Conservation (phyloP, 192 early-diverging fungal species). For the Diversispora eburnea region DNA sequence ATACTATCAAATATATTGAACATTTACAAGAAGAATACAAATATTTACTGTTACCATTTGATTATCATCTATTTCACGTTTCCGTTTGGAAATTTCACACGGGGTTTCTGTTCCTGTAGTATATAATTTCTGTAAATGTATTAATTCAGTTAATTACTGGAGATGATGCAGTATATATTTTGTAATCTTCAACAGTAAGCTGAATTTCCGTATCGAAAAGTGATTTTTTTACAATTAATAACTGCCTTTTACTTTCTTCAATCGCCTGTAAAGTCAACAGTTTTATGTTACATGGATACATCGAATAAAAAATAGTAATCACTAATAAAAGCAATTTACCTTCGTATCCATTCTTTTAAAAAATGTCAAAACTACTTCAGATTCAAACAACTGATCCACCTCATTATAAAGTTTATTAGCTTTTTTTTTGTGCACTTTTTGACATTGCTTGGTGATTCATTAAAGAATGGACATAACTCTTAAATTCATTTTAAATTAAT, state of each 20-base stretch:
- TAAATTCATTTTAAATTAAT: neutral
- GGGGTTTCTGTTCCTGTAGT: neutral
- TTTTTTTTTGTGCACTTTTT: conserved; percentile 3
- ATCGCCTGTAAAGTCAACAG: conserved; percentile 10
- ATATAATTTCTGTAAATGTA: neutral
- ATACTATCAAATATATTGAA: conserved; percentile 10
- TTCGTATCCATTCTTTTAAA: conserved; percentile 14
- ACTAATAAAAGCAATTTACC: conserved; percentile 6
- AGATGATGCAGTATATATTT: conserved; percentile 4
- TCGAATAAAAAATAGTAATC: neutral
- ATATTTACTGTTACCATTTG: conserved; percentile 2
- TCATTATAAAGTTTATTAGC: neutral
- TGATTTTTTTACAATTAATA: neutral
- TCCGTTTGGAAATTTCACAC: conserved; percentile 6
- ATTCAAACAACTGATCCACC: neutral
- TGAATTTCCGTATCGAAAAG: conserved; percentile 13
- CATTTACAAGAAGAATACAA: conserved; percentile 2
- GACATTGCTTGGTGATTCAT: neutral
- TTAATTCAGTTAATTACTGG: neutral
- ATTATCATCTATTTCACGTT: neutral
- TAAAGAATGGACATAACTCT: neutral
- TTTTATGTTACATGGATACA: conserved; percentile 8
- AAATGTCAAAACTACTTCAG: neutral
- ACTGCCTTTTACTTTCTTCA: neutral
- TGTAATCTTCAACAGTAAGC: conserved; percentile 6